Evolutionary conservation across 2,329 filamentous ascomycete species (phyloP).

Genomic region (Trichoderma endophyticum): DNA sequence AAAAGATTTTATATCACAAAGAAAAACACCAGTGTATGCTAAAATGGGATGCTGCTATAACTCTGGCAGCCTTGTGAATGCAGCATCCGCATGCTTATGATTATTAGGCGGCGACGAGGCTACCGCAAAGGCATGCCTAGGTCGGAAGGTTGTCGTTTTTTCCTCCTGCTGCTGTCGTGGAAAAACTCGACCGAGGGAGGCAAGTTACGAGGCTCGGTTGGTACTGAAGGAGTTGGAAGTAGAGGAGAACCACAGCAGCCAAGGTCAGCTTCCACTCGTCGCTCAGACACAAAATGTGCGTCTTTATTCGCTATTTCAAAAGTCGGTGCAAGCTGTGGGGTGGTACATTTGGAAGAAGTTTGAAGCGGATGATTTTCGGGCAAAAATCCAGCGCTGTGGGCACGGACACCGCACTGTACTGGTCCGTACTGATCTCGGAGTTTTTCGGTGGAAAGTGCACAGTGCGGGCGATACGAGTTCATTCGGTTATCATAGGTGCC

Average conservation of each 20-base stretch:
- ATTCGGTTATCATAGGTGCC: not conserved
- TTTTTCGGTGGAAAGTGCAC: not conserved
- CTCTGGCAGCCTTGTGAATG: conserved; percentile 40
- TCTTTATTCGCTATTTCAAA: conserved; percentile 40
- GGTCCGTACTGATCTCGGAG: not conserved
- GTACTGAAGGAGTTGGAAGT: not conserved
- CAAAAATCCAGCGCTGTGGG: conserved; percentile 25
- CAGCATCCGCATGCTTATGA: conserved; percentile 43
- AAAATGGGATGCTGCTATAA: conserved; percentile 41
- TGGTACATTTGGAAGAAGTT: conserved; percentile 15
- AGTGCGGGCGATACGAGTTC: not conserved
- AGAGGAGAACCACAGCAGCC: not conserved
- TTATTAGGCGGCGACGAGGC: conserved; percentile 34
- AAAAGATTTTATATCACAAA: conserved; percentile 17
- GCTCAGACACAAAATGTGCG: conserved; percentile 28
- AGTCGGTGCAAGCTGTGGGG: conserved; percentile 43
- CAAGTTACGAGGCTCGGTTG: not conserved
- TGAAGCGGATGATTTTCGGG: conserved; percentile 30
- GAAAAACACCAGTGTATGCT: conserved; percentile 19
- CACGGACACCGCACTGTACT: conserved; percentile 19
- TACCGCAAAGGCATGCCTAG: conserved; percentile 42
- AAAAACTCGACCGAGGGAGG: conserved; percentile 21
- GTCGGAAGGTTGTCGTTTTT: conserved; percentile 21
- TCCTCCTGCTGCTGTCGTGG: not conserved
- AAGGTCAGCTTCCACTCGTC: conserved; percentile 6